These are phyloP conservation scores for Xylariaceae sp. DNA, from an alignment of 2,329 filamentous ascomycete species.

Conservation along the genomic window DNA sequence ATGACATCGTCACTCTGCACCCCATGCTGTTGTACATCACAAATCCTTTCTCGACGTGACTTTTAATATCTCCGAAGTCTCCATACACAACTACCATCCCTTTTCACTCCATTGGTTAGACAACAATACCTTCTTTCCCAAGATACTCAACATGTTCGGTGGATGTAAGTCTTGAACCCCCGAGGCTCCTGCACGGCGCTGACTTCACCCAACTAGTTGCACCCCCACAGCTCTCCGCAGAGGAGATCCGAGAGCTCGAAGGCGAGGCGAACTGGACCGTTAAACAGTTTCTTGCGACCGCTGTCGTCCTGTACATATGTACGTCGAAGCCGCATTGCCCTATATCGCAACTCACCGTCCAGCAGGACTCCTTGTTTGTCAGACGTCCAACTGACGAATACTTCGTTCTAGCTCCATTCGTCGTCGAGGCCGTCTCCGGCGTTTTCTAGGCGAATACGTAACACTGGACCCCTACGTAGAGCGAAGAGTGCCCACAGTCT, in stretches of 20 bases:
- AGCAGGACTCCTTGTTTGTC: background rate
- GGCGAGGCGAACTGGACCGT: slow-evolving; percentile 70
- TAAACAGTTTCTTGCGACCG: slow-evolving; percentile 69
- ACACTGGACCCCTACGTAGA: background rate
- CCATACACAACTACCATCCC: background rate
- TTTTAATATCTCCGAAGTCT: background rate
- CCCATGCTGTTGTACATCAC: slow-evolving; percentile 2
- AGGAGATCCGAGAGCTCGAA: slow-evolving; percentile 75
- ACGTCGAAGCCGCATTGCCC: slow-evolving; percentile 47
- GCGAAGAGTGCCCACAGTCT: background rate
- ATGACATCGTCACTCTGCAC: slow-evolving; percentile 6
- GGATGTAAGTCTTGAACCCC: slow-evolving; percentile 36
- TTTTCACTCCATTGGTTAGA: too few species aligned
- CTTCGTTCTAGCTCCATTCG: slow-evolving; percentile 60
- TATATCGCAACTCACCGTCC: background rate
- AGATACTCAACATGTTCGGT: slow-evolving; percentile 35
- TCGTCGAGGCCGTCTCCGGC: slow-evolving; percentile 59
- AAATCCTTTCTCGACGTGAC: background rate
- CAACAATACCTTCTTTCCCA: background rate
- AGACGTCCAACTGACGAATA: too few species aligned
- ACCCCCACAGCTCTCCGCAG: slow-evolving; percentile 70
- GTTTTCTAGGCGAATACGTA: slow-evolving; percentile 37
- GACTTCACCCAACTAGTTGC: slow-evolving; percentile 31
- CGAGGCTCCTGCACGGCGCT: too few species aligned
- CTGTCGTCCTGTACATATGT: slow-evolving; percentile 79